Evolutionary conservation across 163 green algal species (phyloP), one percentile per base, ranked within the genome.

Genomic region (Scenedesmus sp.): DNA sequence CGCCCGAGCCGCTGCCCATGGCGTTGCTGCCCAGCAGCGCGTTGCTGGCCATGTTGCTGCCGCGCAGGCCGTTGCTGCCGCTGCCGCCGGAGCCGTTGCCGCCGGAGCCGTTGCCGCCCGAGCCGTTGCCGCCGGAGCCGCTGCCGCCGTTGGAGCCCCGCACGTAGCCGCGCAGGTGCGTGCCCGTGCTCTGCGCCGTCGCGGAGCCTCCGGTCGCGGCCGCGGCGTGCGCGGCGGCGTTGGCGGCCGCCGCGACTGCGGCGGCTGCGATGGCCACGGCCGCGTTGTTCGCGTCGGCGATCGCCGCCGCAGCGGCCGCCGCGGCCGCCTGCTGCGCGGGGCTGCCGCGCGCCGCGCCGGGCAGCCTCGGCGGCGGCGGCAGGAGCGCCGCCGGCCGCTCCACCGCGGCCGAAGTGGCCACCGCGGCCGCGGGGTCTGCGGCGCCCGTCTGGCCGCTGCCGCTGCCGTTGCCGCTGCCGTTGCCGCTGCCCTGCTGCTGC

Each of bases 251-350:
- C 29, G 58, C 71, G 4, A 72, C 58, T 22, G 58, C 45, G 4
- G 71, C 71, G 22, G 71, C 71, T 31, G 71, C 71, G 24, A 72
- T 80, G 0, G 71, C 71, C 3, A 72, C 71, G 54, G 71, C 71
- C 31, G 69, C 54, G 28, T 77, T 77, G 36, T 77, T 77, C 13
- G 69, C 69, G 31, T 77, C 54, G 17, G 69, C 54, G 5, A 77
- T 67, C 2, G 69, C 69, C 44, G 71, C 71, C 31, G 60, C 71
- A 29, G 71, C 71, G 9, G 71, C 71, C 22, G 70, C 71, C 28
- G 71, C 71, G 26, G 71, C 44, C 39, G 62, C 45, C 39, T 64
- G 44, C 15, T 33, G 24, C 13, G 63, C 63, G 29, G 33, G 24
- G 58, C 42, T 66, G 58, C n/a, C n/a, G n/a, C n/a, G n/a, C n/a